Conservation (phyloP, 2,329 filamentous ascomycete species). For the Purpureocillium lavendulum region DNA sequence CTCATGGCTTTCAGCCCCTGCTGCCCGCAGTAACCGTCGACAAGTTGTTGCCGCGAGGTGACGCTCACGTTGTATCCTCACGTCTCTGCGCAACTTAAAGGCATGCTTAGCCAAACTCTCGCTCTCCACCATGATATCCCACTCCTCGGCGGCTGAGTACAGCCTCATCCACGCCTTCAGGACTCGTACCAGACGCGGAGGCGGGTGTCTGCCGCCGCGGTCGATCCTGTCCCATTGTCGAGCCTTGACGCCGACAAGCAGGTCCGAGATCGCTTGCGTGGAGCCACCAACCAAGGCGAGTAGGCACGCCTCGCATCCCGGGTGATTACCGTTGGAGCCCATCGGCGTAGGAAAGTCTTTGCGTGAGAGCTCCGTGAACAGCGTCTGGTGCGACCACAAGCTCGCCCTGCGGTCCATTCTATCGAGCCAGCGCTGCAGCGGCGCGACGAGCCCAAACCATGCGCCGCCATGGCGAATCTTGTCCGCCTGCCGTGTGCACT, state of each 20-base stretch:
- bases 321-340: slow-evolving; percentile 17
- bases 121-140: slow-evolving; percentile 7
- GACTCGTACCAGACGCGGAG: slow-evolving; percentile 28
- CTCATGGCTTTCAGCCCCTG: too few species aligned
- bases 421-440: slow-evolving; percentile 13
- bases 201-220: neutral
- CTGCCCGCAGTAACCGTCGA: too few species aligned
- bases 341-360: slow-evolving; percentile 11
- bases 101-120: slow-evolving; percentile 8
- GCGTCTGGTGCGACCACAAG: too few species aligned
- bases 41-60: too few species aligned
- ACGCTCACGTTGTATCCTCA: too few species aligned
- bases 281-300: slow-evolving; percentile 39
- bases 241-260: slow-evolving; percentile 34
- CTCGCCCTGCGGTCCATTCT: slow-evolving; percentile 17
- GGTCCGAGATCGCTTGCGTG: slow-evolving; percentile 30
- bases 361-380: slow-evolving; percentile 24
- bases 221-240: slow-evolving; percentile 16
- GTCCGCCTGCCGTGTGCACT: slow-evolving; percentile 26
- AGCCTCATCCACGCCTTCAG: slow-evolving; percentile 35
- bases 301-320: slow-evolving; percentile 43
- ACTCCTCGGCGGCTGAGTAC: too few species aligned
- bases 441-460: slow-evolving; percentile 3
- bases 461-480: slow-evolving; percentile 17
- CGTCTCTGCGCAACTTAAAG: neutral